Evolutionary conservation across 345 rosid species (phyloP), one percentile per base, ranked within the genome.

Genomic region (Noccaea caerulescens): DNA sequence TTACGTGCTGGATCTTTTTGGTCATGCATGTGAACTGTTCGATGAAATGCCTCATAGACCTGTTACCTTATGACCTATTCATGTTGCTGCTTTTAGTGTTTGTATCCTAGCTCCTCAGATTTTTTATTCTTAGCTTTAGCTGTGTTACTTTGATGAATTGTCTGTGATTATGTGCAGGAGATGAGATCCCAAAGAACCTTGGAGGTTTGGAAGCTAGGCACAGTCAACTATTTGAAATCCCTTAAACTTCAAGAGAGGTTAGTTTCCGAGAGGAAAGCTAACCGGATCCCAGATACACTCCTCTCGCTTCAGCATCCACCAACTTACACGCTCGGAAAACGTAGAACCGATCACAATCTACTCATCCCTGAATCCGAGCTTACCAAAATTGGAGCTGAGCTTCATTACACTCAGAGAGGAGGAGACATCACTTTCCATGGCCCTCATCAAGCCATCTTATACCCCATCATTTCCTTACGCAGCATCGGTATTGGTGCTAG

Each of bases 341-440:
- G 89, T 14, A 55, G 83, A 63, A 90, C 92, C 6, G 92, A 84
- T 78, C 92, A 88, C 80, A 89, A 93, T 79, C 69, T 93, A 62
- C 79, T 93, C 54, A 69, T 93, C 27, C 75, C 91, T 30, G 69
- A 71, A 72, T 63, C 88, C 67, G 95, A 91, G 68, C 88, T 94
- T 51, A 73, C 70, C 38, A 80, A 73, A 46, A 58, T 89, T 33
- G 97, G 96, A 78, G 96, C 95, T 59, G 85, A 87, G 62, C 97
- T 91, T 75, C 87, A 91, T 63, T 86, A 91, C 68, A 93, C 99
- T 4, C 90, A 85, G 73, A 84, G 96, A 84, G 96, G 99, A 70
- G 99, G 95, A 49, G 93, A 91, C 42, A 84, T 93, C 60, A 89
- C 99, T 20, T 91, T 82, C 80, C 97, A 89, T 58, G 97, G 97